A percentile compares a stretch with the other conserved stretches of the same genome.
These are phyloP conservation scores for Ambrosiella beaveri DNA, from an alignment of 2,329 filamentous ascomycete genomes.

Conservation along the genomic window DNA sequence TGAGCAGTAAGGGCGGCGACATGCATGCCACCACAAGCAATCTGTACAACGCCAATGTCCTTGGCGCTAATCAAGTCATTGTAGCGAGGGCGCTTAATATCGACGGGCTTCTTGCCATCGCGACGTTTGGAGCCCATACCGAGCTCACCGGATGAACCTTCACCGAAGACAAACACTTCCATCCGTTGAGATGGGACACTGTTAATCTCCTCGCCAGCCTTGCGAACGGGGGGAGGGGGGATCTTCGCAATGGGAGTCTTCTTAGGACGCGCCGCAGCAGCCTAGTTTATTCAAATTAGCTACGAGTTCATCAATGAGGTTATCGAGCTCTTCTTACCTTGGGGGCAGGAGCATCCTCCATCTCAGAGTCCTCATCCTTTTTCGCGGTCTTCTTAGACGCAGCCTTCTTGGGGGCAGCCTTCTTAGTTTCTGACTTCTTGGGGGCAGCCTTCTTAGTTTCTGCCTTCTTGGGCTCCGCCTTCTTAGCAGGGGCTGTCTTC, in stretches of 20 bases:
- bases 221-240: conserved; percentile 8
- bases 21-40: conserved; percentile 73
- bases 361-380: conserved; percentile 12
- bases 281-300: background rate
- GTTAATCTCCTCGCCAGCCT: conserved; percentile 53
- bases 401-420: conserved; percentile 35
- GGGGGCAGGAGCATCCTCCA: conserved; percentile 1
- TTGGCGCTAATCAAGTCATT: conserved; percentile 47
- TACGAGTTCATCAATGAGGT: background rate
- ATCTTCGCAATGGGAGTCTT: conserved; percentile 21
- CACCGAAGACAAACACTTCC: conserved; percentile 65
- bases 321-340: conserved; percentile 14
- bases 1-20: conserved; percentile 58
- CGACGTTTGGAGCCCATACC: conserved; percentile 55
- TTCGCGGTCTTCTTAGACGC: conserved; percentile 12
- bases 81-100: conserved; percentile 67
- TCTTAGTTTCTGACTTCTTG: conserved; percentile 21
- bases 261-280: conserved; percentile 20
- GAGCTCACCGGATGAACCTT: conserved; percentile 65
- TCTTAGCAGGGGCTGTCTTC: conserved; percentile 13
- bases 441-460: conserved; percentile 25
- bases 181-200: conserved; percentile 43
- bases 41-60: conserved; percentile 56
- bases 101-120: conserved; percentile 42
- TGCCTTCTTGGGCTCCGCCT: conserved; percentile 26